phyloP scores from a whole-genome alignment of 805 yeast species.

The Nakazawaea molendinolei region DNA sequence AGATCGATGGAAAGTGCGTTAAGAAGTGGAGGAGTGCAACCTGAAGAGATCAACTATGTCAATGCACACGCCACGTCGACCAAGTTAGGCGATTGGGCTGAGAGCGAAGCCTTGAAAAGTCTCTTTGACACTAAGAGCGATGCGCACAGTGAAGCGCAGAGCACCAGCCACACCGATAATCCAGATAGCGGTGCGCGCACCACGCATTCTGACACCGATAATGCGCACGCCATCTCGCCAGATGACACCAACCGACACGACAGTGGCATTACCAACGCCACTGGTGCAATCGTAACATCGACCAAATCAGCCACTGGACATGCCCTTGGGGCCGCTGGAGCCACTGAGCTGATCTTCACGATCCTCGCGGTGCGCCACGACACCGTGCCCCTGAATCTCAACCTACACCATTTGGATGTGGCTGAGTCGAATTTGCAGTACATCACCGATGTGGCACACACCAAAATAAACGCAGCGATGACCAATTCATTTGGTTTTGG shows the following conservation, averaged over 20 bases:
- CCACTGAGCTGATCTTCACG: constrained; percentile 84
- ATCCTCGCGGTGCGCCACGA: constrained; percentile 53
- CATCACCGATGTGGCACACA: too few relatives aligned
- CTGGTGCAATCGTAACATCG: too few relatives aligned
- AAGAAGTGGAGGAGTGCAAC: constrained; percentile 37
- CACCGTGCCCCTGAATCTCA: constrained; percentile 74
- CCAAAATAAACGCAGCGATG: constrained; percentile 45
- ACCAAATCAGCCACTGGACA: constrained; percentile 94
- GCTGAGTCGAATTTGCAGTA: too few relatives aligned
- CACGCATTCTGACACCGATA: constrained; percentile 27
- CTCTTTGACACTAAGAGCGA: too few relatives aligned
- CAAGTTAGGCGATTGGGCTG: constrained; percentile 81
- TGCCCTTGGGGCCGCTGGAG: constrained; percentile 92
- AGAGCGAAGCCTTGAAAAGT: constrained; percentile 62
- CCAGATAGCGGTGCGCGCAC: too few relatives aligned
- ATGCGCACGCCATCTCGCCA: constrained; percentile 48
- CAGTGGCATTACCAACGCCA: too few relatives aligned
- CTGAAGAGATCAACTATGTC: constrained; percentile 58
- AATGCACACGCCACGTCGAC: constrained; percentile 99
- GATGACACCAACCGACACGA: too few relatives aligned
- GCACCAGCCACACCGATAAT: too few relatives aligned
- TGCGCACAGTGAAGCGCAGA: too few relatives aligned
- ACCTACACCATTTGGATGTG: constrained; percentile 49
- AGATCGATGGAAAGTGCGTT: constrained; percentile 80
- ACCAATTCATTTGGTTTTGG: constrained; percentile 97